phyloP scores from a whole-genome alignment of 2,329 filamentous ascomycete genomes.

The Eurotiales sp. region DNA sequence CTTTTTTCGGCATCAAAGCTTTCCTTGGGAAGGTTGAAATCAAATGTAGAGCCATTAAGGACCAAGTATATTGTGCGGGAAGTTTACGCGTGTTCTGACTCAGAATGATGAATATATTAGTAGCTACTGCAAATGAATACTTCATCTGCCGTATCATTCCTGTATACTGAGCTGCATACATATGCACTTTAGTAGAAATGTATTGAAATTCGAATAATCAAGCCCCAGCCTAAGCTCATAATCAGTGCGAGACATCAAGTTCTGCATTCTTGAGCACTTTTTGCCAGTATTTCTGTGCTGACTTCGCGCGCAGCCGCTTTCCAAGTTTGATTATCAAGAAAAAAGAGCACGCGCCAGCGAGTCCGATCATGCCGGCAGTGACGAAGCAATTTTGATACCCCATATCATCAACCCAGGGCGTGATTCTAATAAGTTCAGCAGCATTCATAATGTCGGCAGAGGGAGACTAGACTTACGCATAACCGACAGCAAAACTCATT shows the following conservation, averaged over 20 bases:
- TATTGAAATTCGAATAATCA: not conserved
- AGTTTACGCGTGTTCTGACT: too few species aligned
- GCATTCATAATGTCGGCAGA: not conserved
- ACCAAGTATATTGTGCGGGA: too few species aligned
- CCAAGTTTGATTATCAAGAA: constrained; percentile 38
- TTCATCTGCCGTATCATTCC: too few species aligned
- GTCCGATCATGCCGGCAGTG: constrained; percentile 34
- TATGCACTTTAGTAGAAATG: too few species aligned
- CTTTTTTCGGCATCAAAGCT: too few species aligned
- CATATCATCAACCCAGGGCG: constrained; percentile 42
- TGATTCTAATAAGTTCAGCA: constrained; percentile 32
- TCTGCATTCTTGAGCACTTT: constrained; percentile 31
- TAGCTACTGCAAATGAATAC: too few species aligned
- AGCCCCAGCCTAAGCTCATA: constrained; percentile 28
- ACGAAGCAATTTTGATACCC: constrained; percentile 47
- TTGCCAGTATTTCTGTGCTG: constrained; percentile 35
- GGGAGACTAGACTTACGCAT: constrained; percentile 24
- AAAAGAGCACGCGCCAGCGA: constrained; percentile 35
- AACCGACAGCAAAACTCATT: constrained; percentile 46
- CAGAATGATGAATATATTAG: too few species aligned
- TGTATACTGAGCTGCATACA: too few species aligned
- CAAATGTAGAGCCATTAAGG: too few species aligned
- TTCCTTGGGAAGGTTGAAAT: too few species aligned
- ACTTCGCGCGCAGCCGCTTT: constrained; percentile 31
- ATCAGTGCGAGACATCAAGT: constrained; percentile 26